Conservation (phyloP, 2,329 filamentous ascomycete genomes). For the Nemania serpens region DNA sequence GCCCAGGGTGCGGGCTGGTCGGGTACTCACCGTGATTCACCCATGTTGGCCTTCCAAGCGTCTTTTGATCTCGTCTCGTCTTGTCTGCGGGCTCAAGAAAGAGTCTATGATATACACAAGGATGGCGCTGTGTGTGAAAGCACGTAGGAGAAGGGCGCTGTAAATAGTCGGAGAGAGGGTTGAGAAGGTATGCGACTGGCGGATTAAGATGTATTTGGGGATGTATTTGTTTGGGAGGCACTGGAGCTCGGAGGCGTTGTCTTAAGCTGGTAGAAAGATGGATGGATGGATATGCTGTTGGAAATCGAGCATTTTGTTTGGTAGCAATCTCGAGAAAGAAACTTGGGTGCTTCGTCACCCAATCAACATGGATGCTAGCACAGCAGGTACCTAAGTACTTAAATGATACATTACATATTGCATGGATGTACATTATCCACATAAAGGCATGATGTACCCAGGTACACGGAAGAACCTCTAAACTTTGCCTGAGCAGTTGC, state of each 20-base stretch:
- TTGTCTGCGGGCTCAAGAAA: background rate
- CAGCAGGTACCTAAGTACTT: background rate
- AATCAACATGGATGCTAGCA: conserved; percentile 1
- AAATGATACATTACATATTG: background rate
- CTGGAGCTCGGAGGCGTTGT: background rate
- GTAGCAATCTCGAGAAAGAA: conserved; percentile 6
- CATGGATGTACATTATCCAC: background rate
- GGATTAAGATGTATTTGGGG: background rate
- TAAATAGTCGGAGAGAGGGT: conserved; percentile 1
- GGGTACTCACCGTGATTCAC: conserved; percentile 30
- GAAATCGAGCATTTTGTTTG: conserved; percentile 12
- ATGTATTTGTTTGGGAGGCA: background rate
- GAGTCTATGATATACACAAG: background rate
- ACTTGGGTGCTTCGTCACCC: conserved; percentile 10
- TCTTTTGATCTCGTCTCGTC: background rate
- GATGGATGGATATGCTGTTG: background rate
- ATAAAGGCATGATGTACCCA: too few species aligned
- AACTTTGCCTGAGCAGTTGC: too few species aligned
- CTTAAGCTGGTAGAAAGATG: background rate
- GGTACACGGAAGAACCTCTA: too few species aligned
- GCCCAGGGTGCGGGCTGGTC: background rate
- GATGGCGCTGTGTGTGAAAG: background rate
- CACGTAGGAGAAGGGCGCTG: background rate
- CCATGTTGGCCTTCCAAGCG: conserved; percentile 21
- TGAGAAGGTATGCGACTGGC: background rate